Base-by-base conservation (phyloP, 495 filamentous ascomycete genomes). In the Aspergillus conjunctus region DNA sequence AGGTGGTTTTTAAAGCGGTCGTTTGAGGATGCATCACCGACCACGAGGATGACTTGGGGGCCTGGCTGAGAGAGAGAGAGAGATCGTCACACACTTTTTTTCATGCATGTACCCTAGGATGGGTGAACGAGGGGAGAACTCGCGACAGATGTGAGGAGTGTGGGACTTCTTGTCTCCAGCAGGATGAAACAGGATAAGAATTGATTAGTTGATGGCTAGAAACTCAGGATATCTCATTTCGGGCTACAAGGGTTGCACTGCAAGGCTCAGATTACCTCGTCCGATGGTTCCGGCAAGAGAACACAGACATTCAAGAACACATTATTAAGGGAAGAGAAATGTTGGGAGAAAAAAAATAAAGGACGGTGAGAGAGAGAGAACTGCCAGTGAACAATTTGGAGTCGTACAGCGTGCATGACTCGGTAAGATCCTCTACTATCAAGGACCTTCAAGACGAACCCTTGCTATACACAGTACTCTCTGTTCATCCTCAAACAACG, bases 401-500 rank as follows among this genome's bases (percentile, higher is more conserved):
- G 15, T 41, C 12, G 37, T 4, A 5, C 37, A 41, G 37, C 11
- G 9, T 41, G 37, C 11, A n/a, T 41, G 2, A 41, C 11, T 41
- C 37, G 15, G 9, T 11, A 7, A 41, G 37, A 41, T 41, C 37
- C 9, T 41, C 37, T 11, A 26, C 26, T 26, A 26, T 26, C 26
- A 26, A 2, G 5, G 5, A 26, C 2, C 26, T 5, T 26, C 2
- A 26, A 41, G 9, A 41, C 7, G 37, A n/a, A 34, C 37, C 51
- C 9, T 46, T 26, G 26, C 26, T 26, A 2, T 26, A n/a, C n/a
- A n/a, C n/a, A n/a, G n/a, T n/a, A n/a, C n/a, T 5, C 26, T 26
- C 26, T 5, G 5, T 26, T 5, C 26, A 26, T 26, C 26, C 26
- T 59, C 57, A 59, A 53, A 34, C 49, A 22, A 45, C 49, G 21